Evolutionary conservation across 305 asterid species (phyloP).

Genomic region (Fraxinus dipetala): DNA sequence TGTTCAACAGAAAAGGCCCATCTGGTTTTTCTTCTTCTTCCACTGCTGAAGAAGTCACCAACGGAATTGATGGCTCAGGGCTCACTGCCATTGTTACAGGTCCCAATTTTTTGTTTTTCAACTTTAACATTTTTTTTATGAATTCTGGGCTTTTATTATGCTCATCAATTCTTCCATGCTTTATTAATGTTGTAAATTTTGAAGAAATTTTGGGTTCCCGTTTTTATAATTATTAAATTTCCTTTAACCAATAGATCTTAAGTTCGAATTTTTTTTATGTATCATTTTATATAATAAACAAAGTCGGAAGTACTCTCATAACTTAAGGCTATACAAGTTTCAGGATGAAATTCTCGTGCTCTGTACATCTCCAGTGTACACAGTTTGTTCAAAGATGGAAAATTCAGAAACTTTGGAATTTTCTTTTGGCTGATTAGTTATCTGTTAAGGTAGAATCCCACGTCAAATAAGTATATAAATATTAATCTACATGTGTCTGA

Average conservation of each 20-base stretch:
- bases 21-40: constrained; percentile 70
- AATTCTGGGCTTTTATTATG: background rate
- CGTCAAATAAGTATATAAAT: background rate
- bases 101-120: constrained; percentile 6
- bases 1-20: constrained; percentile 38
- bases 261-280: background rate
- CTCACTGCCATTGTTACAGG: constrained; percentile 92
- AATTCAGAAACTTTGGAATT: background rate
- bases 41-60: constrained; percentile 71
- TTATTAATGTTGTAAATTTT: background rate
- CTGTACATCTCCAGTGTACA: background rate
- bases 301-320: background rate
- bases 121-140: background rate
- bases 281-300: background rate
- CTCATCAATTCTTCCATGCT: background rate
- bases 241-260: background rate
- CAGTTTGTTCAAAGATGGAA: background rate
- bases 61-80: constrained; percentile 65
- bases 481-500: background rate
- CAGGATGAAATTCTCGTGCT: background rate
- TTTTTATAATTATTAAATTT: background rate
- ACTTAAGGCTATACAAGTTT: background rate
- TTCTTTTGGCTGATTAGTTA: background rate
- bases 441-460: background rate
- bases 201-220: background rate